phyloP scores from a whole-genome alignment of 441 rosid genomes.

The Euphorbia corollata region DNA sequence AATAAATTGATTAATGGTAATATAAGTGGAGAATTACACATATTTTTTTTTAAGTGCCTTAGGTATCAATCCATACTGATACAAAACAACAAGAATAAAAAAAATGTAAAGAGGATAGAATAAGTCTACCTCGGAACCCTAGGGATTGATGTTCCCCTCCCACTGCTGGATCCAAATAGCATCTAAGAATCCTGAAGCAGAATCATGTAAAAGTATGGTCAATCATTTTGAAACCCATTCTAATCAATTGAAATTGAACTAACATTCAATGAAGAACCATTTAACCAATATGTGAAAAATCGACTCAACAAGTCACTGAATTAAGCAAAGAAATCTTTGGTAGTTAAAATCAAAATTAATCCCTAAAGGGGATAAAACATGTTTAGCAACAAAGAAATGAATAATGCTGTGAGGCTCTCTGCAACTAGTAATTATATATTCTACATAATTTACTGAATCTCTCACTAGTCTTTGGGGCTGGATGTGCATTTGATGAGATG shows the following conservation, averaged over 20 bases:
- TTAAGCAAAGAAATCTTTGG: not conserved
- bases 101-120: not conserved
- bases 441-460: too few species aligned
- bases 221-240: not conserved
- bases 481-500: too few species aligned
- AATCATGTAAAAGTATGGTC: constrained; percentile 1
- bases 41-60: not conserved
- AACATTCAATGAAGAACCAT: not conserved
- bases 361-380: not conserved
- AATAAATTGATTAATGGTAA: too few species aligned
- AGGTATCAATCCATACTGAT: not conserved
- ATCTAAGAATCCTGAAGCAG: not conserved
- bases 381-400: too few species aligned
- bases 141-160: constrained; percentile 13
- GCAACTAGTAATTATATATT: too few species aligned
- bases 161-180: not conserved
- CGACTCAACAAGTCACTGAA: not conserved
- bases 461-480: too few species aligned
- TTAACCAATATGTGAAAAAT: not conserved
- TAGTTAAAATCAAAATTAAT: constrained; percentile 6
- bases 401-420: too few species aligned
- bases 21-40: too few species aligned
- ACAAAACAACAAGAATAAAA: not conserved
- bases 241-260: not conserved
- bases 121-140: constrained; percentile 1